Evolutionary conservation across 192 early-diverging fungal species (phyloP), one percentile per base, ranked within the genome.

Genomic region (Glomus cerebriforme): DNA sequence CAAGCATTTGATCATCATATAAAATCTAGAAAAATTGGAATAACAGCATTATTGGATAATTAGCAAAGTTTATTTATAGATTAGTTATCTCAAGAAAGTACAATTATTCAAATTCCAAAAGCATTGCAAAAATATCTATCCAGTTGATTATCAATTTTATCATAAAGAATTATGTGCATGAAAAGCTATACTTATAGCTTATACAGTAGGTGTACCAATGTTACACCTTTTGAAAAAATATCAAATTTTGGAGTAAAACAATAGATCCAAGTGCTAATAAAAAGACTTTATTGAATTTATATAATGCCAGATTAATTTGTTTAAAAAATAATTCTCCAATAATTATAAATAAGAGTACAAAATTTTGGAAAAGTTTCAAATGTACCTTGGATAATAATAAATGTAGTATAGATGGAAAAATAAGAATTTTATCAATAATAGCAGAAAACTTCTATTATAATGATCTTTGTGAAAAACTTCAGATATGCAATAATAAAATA

Each of bases 351-450:
- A 67, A 35, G 15, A 67, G 29, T 67, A 13, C 10, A 13, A 22
- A 34, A 54, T 71, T 49, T 71, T 27, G 43, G 26, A 26, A 43
- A 45, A 29, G 13, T 45, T 71, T 54, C 32, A 15, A 49, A 47
- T 26, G 3, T 45, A 26, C 8, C 24, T 19, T 71, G 22, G 35
- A 45, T 27, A 27, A n/a, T 71, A 71, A 71, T 47, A 71, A 54
- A 29, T 1, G 27, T 54, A 19, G 69, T 22, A 5, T 26, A 71
- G 35, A 47, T 71, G 2, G 27, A 13, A 39, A 19, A 69, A 69
- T 35, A 17, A 26, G 37, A 69, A 69, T 69, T 69, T 34, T 69
- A 19, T 69, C 37, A 45, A 71, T 71, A 27, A 71, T 71, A 49
- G 13, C 69, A 10, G 27, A 54, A 27, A 71, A 47, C 37, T 71